These are phyloP conservation scores for Dissophora ornata DNA, from an alignment of 192 early-diverging fungal genomes.

Conservation along the genomic window DNA sequence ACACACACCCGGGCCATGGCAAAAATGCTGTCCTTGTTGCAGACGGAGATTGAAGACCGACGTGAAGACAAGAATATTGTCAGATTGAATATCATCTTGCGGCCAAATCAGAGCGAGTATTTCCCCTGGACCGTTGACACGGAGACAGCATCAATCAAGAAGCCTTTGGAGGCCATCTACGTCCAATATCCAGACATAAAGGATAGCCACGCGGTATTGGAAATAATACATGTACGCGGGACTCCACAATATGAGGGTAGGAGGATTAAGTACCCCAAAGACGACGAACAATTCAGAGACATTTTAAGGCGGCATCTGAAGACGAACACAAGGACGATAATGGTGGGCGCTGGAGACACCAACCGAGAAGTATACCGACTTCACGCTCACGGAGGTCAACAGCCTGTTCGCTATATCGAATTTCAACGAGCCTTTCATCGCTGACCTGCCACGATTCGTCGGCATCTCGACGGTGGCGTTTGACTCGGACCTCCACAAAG, in stretches of 20 bases:
- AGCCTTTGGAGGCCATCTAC: neutral
- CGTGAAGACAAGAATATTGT: too few species aligned
- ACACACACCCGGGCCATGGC: too few species aligned
- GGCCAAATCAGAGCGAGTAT: constrained; percentile 13
- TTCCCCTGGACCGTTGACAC: constrained; percentile 21
- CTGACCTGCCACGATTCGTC: constrained; percentile 7
- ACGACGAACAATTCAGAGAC: constrained; percentile 11
- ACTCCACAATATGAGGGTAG: constrained; percentile 19
- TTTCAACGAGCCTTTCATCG: neutral
- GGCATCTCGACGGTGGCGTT: constrained; percentile 15
- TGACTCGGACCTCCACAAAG: constrained; percentile 12
- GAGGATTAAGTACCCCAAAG: constrained; percentile 13
- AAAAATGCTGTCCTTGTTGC: too few species aligned
- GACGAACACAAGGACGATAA: constrained; percentile 15
- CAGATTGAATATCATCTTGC: too few species aligned
- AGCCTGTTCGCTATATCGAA: constrained; percentile 19
- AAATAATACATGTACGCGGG: constrained; percentile 15
- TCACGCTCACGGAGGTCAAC: constrained; percentile 26
- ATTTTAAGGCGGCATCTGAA: constrained; percentile 5
- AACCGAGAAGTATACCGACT: constrained; percentile 23
- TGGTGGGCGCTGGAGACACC: constrained; percentile 21
- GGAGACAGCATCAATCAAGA: constrained; percentile 1
- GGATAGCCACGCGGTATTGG: constrained; percentile 24
- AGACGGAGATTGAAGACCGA: too few species aligned
- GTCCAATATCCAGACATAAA: constrained; percentile 18